phyloP scores from a whole-genome alignment of 2,329 filamentous ascomycete genomes.

The Hymenoscyphus infarciens region DNA sequence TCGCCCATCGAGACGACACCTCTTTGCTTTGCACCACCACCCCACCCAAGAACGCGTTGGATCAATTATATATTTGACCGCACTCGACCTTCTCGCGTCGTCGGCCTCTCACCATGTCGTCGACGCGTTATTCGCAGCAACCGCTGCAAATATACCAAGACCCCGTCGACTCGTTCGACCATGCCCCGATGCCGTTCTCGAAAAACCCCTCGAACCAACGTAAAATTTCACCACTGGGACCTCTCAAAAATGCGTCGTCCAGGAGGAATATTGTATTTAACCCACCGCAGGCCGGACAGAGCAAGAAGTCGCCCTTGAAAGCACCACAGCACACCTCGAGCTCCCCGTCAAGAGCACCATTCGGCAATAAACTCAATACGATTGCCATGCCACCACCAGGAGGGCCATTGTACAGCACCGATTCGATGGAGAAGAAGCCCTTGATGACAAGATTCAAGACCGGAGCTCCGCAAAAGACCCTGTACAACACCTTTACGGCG shows the following conservation, averaged over 20 bases:
- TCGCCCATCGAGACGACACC: constrained; percentile 37
- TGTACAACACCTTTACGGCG: constrained; percentile 40
- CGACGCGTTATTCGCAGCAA: constrained; percentile 50
- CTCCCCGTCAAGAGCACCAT: constrained; percentile 59
- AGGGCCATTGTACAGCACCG: constrained; percentile 52
- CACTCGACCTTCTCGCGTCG: constrained; percentile 24
- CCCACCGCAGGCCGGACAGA: constrained; percentile 49
- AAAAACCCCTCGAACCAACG: constrained; percentile 24
- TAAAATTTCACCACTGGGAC: constrained; percentile 39
- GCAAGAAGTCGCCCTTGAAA: constrained; percentile 69
- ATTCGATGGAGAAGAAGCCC: constrained; percentile 67
- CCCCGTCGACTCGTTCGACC: constrained; percentile 42
- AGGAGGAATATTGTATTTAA: constrained; percentile 65
- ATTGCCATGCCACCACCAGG: constrained; percentile 64
- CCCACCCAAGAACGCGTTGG: constrained; percentile 39
- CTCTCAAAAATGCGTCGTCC: constrained; percentile 38
- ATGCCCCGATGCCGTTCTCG: constrained; percentile 33
- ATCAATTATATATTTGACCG: background rate
- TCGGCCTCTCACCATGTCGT: constrained; percentile 41
- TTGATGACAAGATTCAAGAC: constrained; percentile 55
- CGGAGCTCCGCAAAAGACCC: constrained; percentile 45
- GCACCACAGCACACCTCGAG: constrained; percentile 51
- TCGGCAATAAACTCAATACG: constrained; percentile 56
- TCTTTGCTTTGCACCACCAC: constrained; percentile 56
- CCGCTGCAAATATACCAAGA: constrained; percentile 59